Evolutionary conservation across 768 basidiomycete species (phyloP).

Genomic region (Lactarius vividus): DNA sequence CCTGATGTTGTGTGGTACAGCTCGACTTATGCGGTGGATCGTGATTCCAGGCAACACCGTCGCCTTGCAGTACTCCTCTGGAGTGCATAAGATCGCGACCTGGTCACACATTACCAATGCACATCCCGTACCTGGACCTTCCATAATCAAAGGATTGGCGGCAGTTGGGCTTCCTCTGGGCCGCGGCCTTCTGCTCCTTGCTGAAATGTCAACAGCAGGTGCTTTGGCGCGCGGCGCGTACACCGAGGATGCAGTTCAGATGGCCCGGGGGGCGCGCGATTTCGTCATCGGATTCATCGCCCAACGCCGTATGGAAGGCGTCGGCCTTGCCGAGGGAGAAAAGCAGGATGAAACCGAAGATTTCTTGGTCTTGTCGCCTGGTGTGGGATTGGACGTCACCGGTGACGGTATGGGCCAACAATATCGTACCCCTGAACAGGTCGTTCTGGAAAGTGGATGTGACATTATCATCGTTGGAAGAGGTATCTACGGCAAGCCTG

Average conservation of each 20-base stretch:
- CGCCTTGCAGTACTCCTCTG: constrained; percentile 88
- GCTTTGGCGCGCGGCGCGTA: constrained; percentile 81
- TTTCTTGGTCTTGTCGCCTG: constrained; percentile 89
- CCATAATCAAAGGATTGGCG: constrained; percentile 85
- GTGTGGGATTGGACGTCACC: constrained; percentile 76
- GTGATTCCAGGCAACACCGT: constrained; percentile 86
- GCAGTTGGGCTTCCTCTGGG: constrained; percentile 82
- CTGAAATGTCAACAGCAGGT: constrained; percentile 94
- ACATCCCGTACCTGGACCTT: constrained; percentile 94
- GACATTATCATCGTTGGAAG: constrained; percentile 98
- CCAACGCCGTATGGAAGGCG: constrained; percentile 74
- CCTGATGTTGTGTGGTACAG: not conserved
- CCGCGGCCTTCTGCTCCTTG: constrained; percentile 85
- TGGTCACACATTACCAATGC: constrained; percentile 99
- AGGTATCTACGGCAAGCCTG: constrained; percentile 78
- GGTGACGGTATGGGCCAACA: constrained; percentile 52
- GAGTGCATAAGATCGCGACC: constrained; percentile 87
- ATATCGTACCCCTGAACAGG: constrained; percentile 85
- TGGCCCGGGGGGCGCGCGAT: constrained; percentile 76
- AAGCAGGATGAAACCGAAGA: constrained; percentile 48
- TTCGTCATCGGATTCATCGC: constrained; percentile 99
- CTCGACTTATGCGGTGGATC: not conserved
- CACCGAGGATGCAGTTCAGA: constrained; percentile 77
- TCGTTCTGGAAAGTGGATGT: constrained; percentile 76
- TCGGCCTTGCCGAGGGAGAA: constrained; percentile 40